A percentile compares a stretch with the other conserved stretches of the same genome.
Conservation (phyloP, 805 yeast species). For the Ogataea pignaliae region DNA sequence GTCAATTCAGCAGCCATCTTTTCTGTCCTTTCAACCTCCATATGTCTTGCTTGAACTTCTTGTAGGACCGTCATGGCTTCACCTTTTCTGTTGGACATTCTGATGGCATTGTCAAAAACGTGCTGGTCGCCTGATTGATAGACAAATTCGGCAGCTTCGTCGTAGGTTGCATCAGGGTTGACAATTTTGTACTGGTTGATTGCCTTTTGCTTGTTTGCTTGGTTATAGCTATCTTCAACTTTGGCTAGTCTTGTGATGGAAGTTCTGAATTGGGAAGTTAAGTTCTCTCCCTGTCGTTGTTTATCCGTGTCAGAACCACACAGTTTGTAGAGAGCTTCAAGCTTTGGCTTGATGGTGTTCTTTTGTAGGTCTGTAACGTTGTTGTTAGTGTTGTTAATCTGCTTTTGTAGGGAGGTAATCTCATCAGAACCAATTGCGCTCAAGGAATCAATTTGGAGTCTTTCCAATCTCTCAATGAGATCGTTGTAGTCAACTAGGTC, state of each 20-base stretch:
- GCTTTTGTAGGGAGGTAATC: conserved; percentile 63
- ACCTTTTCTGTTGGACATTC: conserved; percentile 83
- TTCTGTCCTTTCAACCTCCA: conserved; percentile 90
- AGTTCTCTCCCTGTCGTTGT: conserved; percentile 85
- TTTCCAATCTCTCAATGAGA: conserved; percentile 63
- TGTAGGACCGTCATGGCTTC: conserved; percentile 93
- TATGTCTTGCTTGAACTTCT: conserved; percentile 94
- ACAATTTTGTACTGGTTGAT: conserved; percentile 90
- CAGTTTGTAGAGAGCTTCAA: conserved; percentile 69
- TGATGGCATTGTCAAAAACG: conserved; percentile 88
- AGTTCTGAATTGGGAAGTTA: conserved; percentile 78
- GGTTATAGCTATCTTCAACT: conserved; percentile 82
- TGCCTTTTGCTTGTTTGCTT: conserved; percentile 80
- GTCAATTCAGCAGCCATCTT: conserved; percentile 94
- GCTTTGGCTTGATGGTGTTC: conserved; percentile 60
- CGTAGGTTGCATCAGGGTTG: conserved; percentile 78
- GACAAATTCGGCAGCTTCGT: conserved; percentile 79
- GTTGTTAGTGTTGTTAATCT: conserved; percentile 69
- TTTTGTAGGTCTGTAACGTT: conserved; percentile 79
- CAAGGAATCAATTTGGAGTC: conserved; percentile 64
- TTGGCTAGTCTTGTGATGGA: conserved; percentile 83
- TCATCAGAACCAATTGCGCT: conserved; percentile 70
- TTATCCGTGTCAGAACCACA: conserved; percentile 74
- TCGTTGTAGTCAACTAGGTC: conserved; percentile 67
- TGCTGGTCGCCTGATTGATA: conserved; percentile 84